Evolutionary conservation across 306 rosid species (phyloP), one percentile per base, ranked within the genome.

Genomic region (Malus fusca): DNA sequence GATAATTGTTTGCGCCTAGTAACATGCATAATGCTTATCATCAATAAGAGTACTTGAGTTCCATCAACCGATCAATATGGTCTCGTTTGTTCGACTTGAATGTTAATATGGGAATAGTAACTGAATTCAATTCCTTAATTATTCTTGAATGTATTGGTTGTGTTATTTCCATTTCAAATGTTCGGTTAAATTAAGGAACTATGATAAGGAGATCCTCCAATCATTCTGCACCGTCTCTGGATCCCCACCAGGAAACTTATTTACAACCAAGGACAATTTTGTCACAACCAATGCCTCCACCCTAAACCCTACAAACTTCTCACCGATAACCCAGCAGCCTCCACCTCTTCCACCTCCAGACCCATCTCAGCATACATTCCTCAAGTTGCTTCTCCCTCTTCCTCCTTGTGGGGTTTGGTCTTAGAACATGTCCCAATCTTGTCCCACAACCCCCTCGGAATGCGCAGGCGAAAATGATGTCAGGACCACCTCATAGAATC

Each of bases 391-490:
- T 93, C 83, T 91, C 43, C 43, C 43, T 8, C 92, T 4, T 42
- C 83, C 44, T 76, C 82, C 14, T 73, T 66, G 19, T 73, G 87
- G 33, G 98, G 98, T 84, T 67, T 68, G 15, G 82, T 87, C 83
- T 86, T 90, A 0, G 96, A 77, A 82, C 98, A 93, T 18, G 98
- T 92, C 68, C 94, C 97, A 1, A 85, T 86, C 67, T 87, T 86
- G 71, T 93, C 97, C 98, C 98, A 93, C 42, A 37, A 37, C 9
- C 42, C 96, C 97, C 81, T 93, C 98, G 55, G 91, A 93, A 82
- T 93, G 97, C 0, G 92, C 79, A 0, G 98, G 98, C 11, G 97
- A 90, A 81, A 93, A 91, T 23, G 98, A 90, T 3, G 96, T 90
- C 83, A 88, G 72, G 19, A 88, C 46, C 4, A 87, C 42, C 1